Base-by-base conservation (phyloP, 139 green algal species). In the Nannochloris sp. region DNA sequence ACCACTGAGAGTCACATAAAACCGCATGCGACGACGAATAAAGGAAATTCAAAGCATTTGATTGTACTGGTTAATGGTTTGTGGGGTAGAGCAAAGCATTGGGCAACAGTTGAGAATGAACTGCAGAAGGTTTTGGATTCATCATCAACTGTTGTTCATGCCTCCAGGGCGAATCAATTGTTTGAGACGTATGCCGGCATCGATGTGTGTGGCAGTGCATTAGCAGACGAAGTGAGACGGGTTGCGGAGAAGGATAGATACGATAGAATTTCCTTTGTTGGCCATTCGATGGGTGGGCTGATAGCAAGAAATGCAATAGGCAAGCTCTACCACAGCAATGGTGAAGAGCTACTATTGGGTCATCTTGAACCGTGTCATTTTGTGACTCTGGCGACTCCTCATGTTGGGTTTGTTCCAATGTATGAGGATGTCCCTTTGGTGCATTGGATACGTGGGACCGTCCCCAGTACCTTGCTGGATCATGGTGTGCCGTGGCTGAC, bases 361-460 rank as follows among this genome's bases (percentile, higher is more conserved):
- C 82, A 83, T 1, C 67, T 95, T 50, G 17, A 59, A 16, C 84
- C 87, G 12, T 53, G 20, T 9, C 87, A 95, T 72, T 94, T 88
- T 65, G 60, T 93, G 12, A 81, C 72, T 0, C 60, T 96, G 43
- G 87, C 87, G 11, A 91, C 87, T 0, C 89, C 89, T 1, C 87
- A 95, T 69, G 53, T 87, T 49, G 89, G 87, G 9, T 93, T 85
- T 65, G 36, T 56, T 43, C 60, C 11, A 45, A 70, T 57, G 3
- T 63, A 78, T 4, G n/a, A 11, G 20, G 82, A 92, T 78, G 80
- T 90, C 30, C 14, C n/a, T 5, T 44, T 62, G n/a, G 13, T 63
- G 5, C n/a, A 55, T 31, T 69, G 63, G 63, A 11, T 63, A 23
- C 17, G 46, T 53, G n/a, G 16, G 10, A 30, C n/a, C n/a, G 25